These are phyloP conservation scores for Apiospora marii DNA, from an alignment of 2,329 filamentous ascomycete species.

Conservation along the genomic window DNA sequence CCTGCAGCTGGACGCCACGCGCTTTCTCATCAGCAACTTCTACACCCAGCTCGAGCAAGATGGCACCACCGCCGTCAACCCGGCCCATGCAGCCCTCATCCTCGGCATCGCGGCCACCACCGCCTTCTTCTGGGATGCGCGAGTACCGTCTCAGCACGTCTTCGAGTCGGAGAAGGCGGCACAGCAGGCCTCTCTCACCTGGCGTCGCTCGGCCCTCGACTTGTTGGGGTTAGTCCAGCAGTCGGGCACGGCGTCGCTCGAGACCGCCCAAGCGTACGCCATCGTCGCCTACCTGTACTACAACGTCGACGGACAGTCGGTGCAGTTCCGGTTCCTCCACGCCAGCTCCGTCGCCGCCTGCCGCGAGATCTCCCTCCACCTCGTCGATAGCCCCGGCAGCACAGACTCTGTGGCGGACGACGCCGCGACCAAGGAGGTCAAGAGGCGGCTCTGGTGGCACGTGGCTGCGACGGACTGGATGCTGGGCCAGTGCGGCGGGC, in stretches of 20 bases:
- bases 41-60: constrained; percentile 30
- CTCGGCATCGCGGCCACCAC: constrained; percentile 40
- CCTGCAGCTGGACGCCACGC: constrained; percentile 37
- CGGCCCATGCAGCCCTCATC: constrained; percentile 37
- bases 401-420: constrained; percentile 34
- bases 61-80: constrained; percentile 27
- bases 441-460: constrained; percentile 54
- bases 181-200: constrained; percentile 28
- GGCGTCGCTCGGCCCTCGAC: constrained; percentile 42
- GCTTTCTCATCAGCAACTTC: constrained; percentile 31
- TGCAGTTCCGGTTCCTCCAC: constrained; percentile 43
- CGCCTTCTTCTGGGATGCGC: constrained; percentile 39
- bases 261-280: constrained; percentile 47
- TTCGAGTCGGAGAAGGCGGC: constrained; percentile 34
- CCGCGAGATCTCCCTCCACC: constrained; percentile 48
- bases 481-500: constrained; percentile 45
- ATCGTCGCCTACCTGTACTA: constrained; percentile 48
- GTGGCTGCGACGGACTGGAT: constrained; percentile 51
- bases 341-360: constrained; percentile 40
- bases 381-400: constrained; percentile 46
- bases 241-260: constrained; percentile 40
- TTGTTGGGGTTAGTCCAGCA: constrained; percentile 46
- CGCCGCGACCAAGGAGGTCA: constrained; percentile 44
- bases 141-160: constrained; percentile 2
- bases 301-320: constrained; percentile 48